Evolutionary conservation across 805 yeast genomes (phyloP).

Genomic region (Tetrapisispora nanseiensis): DNA sequence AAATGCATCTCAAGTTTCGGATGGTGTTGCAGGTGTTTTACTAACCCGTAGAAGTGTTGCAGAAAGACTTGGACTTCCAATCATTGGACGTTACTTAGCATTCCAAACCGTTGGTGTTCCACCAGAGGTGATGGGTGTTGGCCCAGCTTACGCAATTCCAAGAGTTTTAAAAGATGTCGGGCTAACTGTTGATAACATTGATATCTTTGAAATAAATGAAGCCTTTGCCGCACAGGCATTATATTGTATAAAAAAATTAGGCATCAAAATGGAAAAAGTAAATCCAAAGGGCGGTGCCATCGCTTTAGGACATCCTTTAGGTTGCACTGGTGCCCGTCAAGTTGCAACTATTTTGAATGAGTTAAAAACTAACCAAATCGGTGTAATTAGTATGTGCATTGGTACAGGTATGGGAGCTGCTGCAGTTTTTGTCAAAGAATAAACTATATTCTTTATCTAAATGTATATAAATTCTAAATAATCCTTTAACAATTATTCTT

Average conservation of each 20-base stretch:
- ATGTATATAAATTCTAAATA: neutral
- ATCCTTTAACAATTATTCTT: too few relatives aligned
- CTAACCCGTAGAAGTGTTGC: slow-evolving; percentile 83
- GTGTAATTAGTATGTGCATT: slow-evolving; percentile 92
- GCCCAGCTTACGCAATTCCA: slow-evolving; percentile 95
- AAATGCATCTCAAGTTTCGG: slow-evolving; percentile 91
- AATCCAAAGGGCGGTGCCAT: slow-evolving; percentile 96
- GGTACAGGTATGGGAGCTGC: slow-evolving; percentile 99
- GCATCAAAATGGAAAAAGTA: slow-evolving; percentile 60
- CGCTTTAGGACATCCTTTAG: slow-evolving; percentile 91
- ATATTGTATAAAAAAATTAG: slow-evolving; percentile 55
- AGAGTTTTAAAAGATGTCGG: slow-evolving; percentile 55
- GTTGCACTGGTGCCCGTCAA: slow-evolving; percentile 89
- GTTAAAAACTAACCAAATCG: slow-evolving; percentile 69
- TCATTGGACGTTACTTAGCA: slow-evolving; percentile 71
- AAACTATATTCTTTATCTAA: slow-evolving; percentile 7
- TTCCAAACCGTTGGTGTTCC: slow-evolving; percentile 86
- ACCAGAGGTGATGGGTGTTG: slow-evolving; percentile 96
- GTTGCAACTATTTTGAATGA: slow-evolving; percentile 80
- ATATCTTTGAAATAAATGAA: slow-evolving; percentile 83
- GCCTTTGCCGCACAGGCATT: slow-evolving; percentile 95
- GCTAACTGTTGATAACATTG: slow-evolving; percentile 53
- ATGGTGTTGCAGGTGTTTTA: slow-evolving; percentile 88
- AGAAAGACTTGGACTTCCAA: slow-evolving; percentile 56
- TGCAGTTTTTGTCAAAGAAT: slow-evolving; percentile 72